Base-by-base conservation (phyloP, 495 filamentous ascomycete genomes). In the Tuber calosporum region DNA sequence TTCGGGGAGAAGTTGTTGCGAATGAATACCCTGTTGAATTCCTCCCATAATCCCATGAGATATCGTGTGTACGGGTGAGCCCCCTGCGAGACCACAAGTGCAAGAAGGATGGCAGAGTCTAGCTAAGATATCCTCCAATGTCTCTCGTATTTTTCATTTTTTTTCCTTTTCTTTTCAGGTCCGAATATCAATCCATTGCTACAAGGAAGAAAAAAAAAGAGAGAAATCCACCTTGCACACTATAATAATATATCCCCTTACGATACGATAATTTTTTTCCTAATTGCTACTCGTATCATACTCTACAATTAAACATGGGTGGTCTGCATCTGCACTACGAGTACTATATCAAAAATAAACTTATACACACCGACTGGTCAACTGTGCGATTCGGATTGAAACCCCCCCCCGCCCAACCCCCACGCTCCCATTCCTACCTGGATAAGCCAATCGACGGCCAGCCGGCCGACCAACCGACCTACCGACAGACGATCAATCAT, bases 1-100 rank as follows among this genome's bases (percentile, higher is more conserved):
- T 62, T 62, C 53, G 53, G 53, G 15, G 53, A 30, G 53, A 62
- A 62, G 53, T 62, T 62, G 34, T 62, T 62, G 26, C 53, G 53
- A 62, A 62, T 17, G 53, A 62, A 34, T 62, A 34, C n/a, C n/a
- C n/a, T n/a, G n/a, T 17, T 30, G 53, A 34, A 62, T 62, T 62
- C 9, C 53, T 62, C 34, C 34, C 34, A 6, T 62, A 34, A 26
- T 62, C 53, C 53, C 53, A 26, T 62, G 11, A 62, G 53, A 62
- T 62, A 62, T n/a, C n/a, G n/a, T n/a, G n/a, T n/a, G n/a, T n/a
- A n/a, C n/a, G n/a, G n/a, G n/a, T n/a, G n/a, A 62, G 53, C 26
- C 34, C 53, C 26, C 26, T 34, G 53, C 53, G 26, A 4, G 53
- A 30, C 11, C 53, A 13, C 11, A 62, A 62, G 53, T 62, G 53